Percentiles rank a stretch among this genome's conserved stretches.
phyloP scores from a whole-genome alignment of 2,329 filamentous ascomycete species.

The Diaporthe batatas region DNA sequence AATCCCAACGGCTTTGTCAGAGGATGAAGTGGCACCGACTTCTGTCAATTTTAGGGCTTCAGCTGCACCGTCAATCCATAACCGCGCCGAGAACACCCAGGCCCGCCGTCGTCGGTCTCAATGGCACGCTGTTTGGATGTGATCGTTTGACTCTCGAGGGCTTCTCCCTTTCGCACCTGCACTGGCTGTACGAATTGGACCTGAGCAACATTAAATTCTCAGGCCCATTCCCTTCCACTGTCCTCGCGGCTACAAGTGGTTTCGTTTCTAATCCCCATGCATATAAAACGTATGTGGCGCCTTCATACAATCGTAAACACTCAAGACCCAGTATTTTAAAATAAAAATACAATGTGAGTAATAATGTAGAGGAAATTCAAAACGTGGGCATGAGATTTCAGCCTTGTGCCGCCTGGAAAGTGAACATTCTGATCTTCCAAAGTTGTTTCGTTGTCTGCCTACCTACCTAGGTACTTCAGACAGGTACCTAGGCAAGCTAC shows the following conservation, averaged over 20 bases:
- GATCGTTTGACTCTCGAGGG: not conserved
- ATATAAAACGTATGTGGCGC: too few relatives aligned
- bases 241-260: not conserved
- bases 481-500: too few relatives aligned
- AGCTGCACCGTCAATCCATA: not conserved
- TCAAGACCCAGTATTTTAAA: too few relatives aligned
- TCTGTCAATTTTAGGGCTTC: not conserved
- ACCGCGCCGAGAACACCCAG: not conserved
- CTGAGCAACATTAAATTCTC: not conserved
- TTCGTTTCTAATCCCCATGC: too few relatives aligned
- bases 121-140: not conserved
- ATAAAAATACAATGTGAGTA: too few relatives aligned
- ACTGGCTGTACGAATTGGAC: not conserved
- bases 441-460: too few relatives aligned
- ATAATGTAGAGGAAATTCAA: too few relatives aligned
- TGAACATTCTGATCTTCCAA: too few relatives aligned
- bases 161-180: not conserved
- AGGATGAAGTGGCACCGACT: not conserved
- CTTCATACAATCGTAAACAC: too few relatives aligned
- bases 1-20: not conserved
- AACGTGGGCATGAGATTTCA: too few relatives aligned
- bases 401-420: too few relatives aligned
- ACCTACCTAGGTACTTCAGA: too few relatives aligned
- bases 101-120: not conserved
- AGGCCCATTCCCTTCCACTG: not conserved